These are phyloP conservation scores for Paramecium sexaurelia DNA, from an alignment of 73 alveolate genomes.

Conservation along the genomic window DNA sequence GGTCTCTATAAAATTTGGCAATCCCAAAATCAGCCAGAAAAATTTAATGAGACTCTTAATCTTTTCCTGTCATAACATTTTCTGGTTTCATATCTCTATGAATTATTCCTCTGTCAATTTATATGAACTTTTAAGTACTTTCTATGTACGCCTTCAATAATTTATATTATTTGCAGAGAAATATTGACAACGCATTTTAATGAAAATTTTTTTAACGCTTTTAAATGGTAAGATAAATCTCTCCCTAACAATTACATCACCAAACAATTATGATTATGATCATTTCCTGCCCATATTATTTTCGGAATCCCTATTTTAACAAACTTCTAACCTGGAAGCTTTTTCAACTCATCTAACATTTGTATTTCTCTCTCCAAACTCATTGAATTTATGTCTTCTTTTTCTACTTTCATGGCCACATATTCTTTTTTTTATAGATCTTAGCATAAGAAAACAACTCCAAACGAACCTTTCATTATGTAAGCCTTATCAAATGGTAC, in stretches of 20 bases:
- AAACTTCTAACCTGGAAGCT: constrained; percentile 14
- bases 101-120: constrained; percentile 25
- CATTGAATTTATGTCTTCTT: constrained; percentile 48
- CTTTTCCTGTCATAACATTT: constrained; percentile 40
- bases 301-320: constrained; percentile 49
- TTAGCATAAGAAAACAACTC: constrained; percentile 54
- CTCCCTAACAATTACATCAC: constrained; percentile 59
- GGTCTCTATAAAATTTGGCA: constrained; percentile 83
- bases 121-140: constrained; percentile 12
- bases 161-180: constrained; percentile 5
- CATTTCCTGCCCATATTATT: constrained; percentile 64
- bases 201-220: constrained; percentile 59
- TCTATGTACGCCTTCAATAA: constrained; percentile 57
- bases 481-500: not conserved
- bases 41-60: constrained; percentile 52
- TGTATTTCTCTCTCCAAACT: constrained; percentile 60
- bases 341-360: constrained; percentile 45
- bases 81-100: constrained; percentile 60
- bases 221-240: constrained; percentile 63
- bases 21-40: constrained; percentile 94
- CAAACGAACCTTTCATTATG: constrained; percentile 35
- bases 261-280: constrained; percentile 59
- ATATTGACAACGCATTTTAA: constrained; percentile 62
- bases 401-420: constrained; percentile 65
- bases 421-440: constrained; percentile 49